Evolutionary conservation across 441 rosid genomes (phyloP).

Genomic region (Erodium chrysanthum): DNA sequence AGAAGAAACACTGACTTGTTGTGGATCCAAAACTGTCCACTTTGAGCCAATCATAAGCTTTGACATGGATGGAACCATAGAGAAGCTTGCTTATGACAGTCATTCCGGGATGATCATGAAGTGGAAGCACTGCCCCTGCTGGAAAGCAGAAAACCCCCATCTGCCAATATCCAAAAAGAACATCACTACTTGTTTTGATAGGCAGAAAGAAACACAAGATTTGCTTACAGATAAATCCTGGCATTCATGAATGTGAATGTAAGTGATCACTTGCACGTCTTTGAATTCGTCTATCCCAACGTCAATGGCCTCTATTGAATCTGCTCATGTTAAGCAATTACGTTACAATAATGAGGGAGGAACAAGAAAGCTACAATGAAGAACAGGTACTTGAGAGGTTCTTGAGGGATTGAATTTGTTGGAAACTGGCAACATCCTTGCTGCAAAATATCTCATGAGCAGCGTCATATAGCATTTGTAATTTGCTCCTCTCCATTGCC

Average conservation of each 20-base stretch:
- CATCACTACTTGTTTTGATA: too few species aligned
- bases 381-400: conserved; percentile 22
- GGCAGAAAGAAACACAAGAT: neutral
- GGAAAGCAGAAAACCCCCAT: conserved; percentile 27
- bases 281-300: conserved; percentile 34
- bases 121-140: conserved; percentile 3
- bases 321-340: conserved; percentile 17
- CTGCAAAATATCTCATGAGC: conserved; percentile 23
- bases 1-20: too few species aligned
- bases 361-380: neutral
- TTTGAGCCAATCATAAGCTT: too few species aligned
- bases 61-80: too few species aligned
- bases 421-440: conserved; percentile 25
- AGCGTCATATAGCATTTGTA: conserved; percentile 30
- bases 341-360: too few species aligned
- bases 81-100: too few species aligned
- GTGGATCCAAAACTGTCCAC: too few species aligned
- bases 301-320: conserved; percentile 28
- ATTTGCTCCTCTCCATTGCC: conserved; percentile 24
- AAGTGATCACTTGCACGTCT: conserved; percentile 29
- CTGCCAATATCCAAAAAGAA: too few species aligned
- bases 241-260: conserved; percentile 36
- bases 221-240: conserved; percentile 30
- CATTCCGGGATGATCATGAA: too few species aligned
- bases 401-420: conserved; percentile 30